Evolutionary conservation across 768 basidiomycete genomes (phyloP).

Genomic region (Thelephora ganbajun): DNA sequence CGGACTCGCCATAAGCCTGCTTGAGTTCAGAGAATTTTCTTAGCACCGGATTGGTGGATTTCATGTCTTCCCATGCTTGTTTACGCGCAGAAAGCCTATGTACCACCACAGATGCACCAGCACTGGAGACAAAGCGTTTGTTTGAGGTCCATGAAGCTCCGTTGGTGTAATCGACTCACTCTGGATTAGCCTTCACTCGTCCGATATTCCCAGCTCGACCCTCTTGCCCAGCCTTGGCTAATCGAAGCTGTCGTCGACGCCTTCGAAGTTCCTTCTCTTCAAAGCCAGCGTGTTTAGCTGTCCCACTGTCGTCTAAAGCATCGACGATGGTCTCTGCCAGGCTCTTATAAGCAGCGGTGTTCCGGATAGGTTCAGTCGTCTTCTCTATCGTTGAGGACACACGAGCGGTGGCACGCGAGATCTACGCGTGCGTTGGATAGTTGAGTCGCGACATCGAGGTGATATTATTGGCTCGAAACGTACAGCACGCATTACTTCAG

Average conservation of each 20-base stretch:
- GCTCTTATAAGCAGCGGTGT: constrained; percentile 89
- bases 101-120: constrained; percentile 73
- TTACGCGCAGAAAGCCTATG: constrained; percentile 72
- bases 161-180: constrained; percentile 37
- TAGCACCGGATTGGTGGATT: constrained; percentile 68
- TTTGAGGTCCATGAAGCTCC: not conserved
- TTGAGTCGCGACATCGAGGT: not conserved
- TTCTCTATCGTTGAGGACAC: constrained; percentile 76
- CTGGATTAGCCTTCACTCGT: constrained; percentile 57
- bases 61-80: constrained; percentile 69
- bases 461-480: constrained; percentile 11
- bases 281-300: constrained; percentile 89
- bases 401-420: constrained; percentile 74
- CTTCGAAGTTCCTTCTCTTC: constrained; percentile 90
- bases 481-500: constrained; percentile 79
- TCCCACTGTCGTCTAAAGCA: constrained; percentile 86
- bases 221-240: constrained; percentile 73
- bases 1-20: constrained; percentile 79
- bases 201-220: constrained; percentile 34
- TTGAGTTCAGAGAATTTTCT: constrained; percentile 43
- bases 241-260: constrained; percentile 60
- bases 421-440: constrained; percentile 29
- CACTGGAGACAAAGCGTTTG: constrained; percentile 29
- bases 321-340: constrained; percentile 83
- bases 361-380: constrained; percentile 93